Evolutionary conservation across 2,329 filamentous ascomycete genomes (phyloP).

Genomic region (Trematosphaeria pertusa): DNA sequence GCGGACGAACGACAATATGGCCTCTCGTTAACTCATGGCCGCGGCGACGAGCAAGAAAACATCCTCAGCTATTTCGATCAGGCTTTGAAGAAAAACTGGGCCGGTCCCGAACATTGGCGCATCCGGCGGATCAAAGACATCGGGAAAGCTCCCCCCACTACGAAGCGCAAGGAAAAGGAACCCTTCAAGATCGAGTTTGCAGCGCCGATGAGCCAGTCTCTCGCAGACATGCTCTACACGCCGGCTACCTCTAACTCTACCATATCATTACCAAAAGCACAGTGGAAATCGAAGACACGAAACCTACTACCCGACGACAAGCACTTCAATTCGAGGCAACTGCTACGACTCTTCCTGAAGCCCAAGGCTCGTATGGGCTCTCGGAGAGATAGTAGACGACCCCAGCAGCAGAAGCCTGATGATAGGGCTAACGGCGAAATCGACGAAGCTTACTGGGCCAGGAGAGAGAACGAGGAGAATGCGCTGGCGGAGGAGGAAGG

Average conservation of each 20-base stretch:
- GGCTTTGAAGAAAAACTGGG: slow-evolving; percentile 95
- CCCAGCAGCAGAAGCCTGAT: slow-evolving; percentile 35
- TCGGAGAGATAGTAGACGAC: slow-evolving; percentile 57
- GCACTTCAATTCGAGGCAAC: slow-evolving; percentile 93
- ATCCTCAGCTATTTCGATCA: slow-evolving; percentile 99
- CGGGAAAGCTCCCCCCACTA: slow-evolving; percentile 64
- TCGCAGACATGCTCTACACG: slow-evolving; percentile 81
- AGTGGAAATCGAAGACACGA: slow-evolving; percentile 92
- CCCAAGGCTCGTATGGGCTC: slow-evolving; percentile 85
- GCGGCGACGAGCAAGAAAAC: slow-evolving; percentile 81
- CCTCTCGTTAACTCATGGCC: slow-evolving; percentile 76
- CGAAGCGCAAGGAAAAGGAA: slow-evolving; percentile 91
- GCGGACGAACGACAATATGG: slow-evolving; percentile 74
- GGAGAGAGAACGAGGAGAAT: slow-evolving; percentile 47
- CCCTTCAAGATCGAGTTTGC: slow-evolving; percentile 93
- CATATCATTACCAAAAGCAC: slow-evolving; percentile 88
- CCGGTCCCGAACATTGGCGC: slow-evolving; percentile 97
- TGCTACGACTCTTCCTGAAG: slow-evolving; percentile 91
- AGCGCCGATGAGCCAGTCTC: slow-evolving; percentile 71
- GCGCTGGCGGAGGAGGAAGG: slow-evolving; percentile 60
- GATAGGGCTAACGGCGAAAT: slow-evolving; percentile 76
- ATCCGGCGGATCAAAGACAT: slow-evolving; percentile 87
- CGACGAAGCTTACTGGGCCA: slow-evolving; percentile 96
- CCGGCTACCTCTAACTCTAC: slow-evolving; percentile 79
- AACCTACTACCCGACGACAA: slow-evolving; percentile 97